These are phyloP conservation scores for Medicago arabica DNA, from an alignment of 306 rosid genomes.

Conservation along the genomic window DNA sequence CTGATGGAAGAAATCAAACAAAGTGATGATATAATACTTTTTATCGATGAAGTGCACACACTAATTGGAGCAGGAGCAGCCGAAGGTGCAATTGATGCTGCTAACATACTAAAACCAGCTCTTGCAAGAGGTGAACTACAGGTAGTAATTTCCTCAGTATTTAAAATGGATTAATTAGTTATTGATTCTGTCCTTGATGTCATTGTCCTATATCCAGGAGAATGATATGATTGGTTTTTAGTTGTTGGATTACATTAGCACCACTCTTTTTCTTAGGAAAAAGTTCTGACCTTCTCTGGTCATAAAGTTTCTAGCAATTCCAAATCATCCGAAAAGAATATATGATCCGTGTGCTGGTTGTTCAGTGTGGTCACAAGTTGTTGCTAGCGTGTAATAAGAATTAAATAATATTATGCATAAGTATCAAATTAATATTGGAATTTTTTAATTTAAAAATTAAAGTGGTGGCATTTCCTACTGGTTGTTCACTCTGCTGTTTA, in stretches of 20 bases:
- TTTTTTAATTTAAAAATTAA: conserved; percentile 2
- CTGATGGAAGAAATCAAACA: conserved; percentile 99
- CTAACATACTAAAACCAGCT: conserved; percentile 95
- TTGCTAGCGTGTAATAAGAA: conserved; percentile 8
- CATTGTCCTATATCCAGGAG: background rate
- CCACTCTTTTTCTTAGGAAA: conserved; percentile 4
- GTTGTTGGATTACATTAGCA: conserved; percentile 17
- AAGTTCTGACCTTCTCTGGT: conserved; percentile 19
- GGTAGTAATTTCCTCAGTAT: conserved; percentile 52
- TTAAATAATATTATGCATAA: conserved; percentile 3
- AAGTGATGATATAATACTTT: conserved; percentile 96
- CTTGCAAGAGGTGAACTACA: conserved; percentile 99
- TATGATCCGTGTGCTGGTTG: conserved; percentile 10
- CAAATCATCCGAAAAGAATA: conserved; percentile 1
- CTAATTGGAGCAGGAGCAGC: conserved; percentile 99
- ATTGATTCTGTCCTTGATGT: background rate
- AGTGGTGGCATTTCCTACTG: conserved; percentile 6
- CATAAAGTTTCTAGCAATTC: background rate
- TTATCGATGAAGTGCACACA: conserved; percentile 98
- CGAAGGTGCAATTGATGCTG: conserved; percentile 99
- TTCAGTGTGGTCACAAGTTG: conserved; percentile 6
- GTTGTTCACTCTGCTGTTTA: conserved; percentile 17
- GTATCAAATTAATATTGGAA: conserved; percentile 10
- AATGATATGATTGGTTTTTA: conserved; percentile 6
- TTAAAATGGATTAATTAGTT: conserved; percentile 20